These are phyloP conservation scores for Stellera chamaejasme DNA, from an alignment of 345 rosid genomes.

Conservation along the genomic window DNA sequence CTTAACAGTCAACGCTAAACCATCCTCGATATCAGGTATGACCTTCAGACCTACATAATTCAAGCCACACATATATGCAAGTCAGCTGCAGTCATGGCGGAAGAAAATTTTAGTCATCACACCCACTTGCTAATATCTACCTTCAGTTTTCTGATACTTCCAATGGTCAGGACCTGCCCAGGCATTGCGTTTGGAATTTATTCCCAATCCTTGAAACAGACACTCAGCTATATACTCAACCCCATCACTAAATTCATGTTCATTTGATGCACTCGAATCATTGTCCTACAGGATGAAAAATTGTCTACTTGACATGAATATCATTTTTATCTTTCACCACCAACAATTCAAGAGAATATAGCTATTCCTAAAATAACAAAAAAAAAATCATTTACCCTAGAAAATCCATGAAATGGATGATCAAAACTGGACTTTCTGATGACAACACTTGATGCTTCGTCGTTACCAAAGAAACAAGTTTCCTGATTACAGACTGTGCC, in stretches of 20 bases:
- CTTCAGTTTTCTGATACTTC: constrained; percentile 26
- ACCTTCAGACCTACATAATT: constrained; percentile 4
- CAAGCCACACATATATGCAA: background rate
- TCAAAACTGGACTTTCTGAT: constrained; percentile 4
- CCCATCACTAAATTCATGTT: constrained; percentile 15
- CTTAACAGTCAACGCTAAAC: constrained; percentile 4
- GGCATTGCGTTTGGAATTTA: constrained; percentile 24
- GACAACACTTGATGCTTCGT: constrained; percentile 8
- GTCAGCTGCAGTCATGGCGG: background rate
- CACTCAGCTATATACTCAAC: constrained; percentile 16
- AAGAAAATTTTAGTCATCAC: constrained; percentile 1
- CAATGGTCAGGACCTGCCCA: constrained; percentile 50
- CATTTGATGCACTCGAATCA: constrained; percentile 8
- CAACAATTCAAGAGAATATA: background rate
- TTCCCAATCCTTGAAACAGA: constrained; percentile 24
- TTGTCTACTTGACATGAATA: constrained; percentile 1
- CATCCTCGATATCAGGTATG: constrained; percentile 5
- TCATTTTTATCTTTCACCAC: constrained; percentile 2
- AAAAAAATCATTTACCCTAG: background rate
- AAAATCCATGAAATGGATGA: constrained; percentile 5
- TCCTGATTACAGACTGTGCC: background rate
- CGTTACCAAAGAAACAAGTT: constrained; percentile 6
- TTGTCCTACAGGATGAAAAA: constrained; percentile 21
- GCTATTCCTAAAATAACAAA: background rate
- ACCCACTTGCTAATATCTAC: constrained; percentile 11